These are phyloP conservation scores for Klebsormidium nitens DNA, from an alignment of 139 green algal genomes.

Conservation along the genomic window DNA sequence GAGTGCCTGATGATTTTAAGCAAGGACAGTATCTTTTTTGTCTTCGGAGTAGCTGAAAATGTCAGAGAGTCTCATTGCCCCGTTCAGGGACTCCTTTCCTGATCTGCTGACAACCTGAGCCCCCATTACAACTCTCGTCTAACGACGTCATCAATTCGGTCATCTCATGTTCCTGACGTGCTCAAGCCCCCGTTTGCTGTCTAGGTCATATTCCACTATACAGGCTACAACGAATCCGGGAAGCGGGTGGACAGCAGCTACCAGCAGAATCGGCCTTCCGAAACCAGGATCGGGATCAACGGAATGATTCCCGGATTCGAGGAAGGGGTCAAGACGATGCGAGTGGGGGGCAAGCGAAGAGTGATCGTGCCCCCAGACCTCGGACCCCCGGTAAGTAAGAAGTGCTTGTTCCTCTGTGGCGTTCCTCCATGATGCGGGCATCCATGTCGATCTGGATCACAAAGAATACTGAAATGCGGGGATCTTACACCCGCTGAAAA, in stretches of 20 bases:
- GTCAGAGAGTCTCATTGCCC: not conserved
- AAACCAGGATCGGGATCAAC: slow-evolving; percentile 77
- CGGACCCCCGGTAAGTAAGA: slow-evolving; percentile 83
- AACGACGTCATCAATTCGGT: not conserved
- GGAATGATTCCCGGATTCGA: slow-evolving; percentile 98
- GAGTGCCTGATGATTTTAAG: no score
- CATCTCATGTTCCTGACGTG: no score
- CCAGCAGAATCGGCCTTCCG: slow-evolving; percentile 65
- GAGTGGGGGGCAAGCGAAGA: slow-evolving; percentile 69
- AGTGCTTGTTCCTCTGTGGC: no score
- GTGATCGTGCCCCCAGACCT: slow-evolving; percentile 92
- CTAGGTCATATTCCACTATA: slow-evolving; percentile 85
- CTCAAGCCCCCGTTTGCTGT: no score
- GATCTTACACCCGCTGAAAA: no score
- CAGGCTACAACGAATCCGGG: slow-evolving; percentile 92
- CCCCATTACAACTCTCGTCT: not conserved
- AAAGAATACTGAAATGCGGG: no score
- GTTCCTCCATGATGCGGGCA: no score
- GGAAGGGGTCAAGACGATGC: slow-evolving; percentile 83
- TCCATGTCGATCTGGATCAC: no score
- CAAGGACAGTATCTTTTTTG: not conserved
- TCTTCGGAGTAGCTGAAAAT: not conserved
- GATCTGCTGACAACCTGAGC: not conserved
- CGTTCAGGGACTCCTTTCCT: not conserved
- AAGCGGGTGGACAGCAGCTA: slow-evolving; percentile 86